Conservation (phyloP, 2,329 filamentous ascomycete genomes). For the Neonectria hederae region DNA sequence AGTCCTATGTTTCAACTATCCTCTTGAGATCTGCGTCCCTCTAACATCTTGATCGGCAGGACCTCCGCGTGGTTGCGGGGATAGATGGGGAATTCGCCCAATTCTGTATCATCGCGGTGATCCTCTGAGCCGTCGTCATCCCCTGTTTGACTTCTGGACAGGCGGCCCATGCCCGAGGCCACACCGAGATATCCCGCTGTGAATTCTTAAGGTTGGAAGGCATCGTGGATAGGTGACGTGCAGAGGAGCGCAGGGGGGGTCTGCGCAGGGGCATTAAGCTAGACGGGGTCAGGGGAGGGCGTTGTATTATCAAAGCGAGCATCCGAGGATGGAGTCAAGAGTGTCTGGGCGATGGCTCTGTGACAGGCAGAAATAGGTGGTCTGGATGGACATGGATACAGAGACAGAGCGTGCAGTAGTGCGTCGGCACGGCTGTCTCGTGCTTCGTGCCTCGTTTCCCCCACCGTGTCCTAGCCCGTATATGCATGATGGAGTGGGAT, state of each 20-base stretch:
- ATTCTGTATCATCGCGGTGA: background rate
- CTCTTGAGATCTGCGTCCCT: constrained; percentile 41
- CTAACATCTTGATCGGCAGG: constrained; percentile 45
- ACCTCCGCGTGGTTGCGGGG: constrained; percentile 34
- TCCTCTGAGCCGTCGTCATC: no score
- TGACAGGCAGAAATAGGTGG: background rate
- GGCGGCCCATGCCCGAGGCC: background rate
- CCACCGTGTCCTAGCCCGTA: background rate
- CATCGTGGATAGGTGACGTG: background rate
- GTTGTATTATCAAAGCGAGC: background rate
- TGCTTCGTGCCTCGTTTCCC: background rate
- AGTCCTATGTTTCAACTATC: constrained; percentile 25
- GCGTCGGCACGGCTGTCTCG: background rate
- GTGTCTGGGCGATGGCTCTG: no score
- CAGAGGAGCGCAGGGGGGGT: background rate
- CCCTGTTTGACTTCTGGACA: background rate
- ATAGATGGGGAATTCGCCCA: background rate
- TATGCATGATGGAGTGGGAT: constrained; percentile 19
- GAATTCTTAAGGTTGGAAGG: background rate
- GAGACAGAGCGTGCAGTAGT: constrained; percentile 11
- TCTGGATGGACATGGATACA: background rate
- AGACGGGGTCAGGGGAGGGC: constrained; percentile 2
- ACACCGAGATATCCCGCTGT: background rate
- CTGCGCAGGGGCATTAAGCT: background rate
- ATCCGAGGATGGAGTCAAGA: no score